Percentiles rank a stretch among this genome's conserved stretches.
phyloP scores from a whole-genome alignment of 495 filamentous ascomycete genomes.

The Aspergillus incahuasiensis region DNA sequence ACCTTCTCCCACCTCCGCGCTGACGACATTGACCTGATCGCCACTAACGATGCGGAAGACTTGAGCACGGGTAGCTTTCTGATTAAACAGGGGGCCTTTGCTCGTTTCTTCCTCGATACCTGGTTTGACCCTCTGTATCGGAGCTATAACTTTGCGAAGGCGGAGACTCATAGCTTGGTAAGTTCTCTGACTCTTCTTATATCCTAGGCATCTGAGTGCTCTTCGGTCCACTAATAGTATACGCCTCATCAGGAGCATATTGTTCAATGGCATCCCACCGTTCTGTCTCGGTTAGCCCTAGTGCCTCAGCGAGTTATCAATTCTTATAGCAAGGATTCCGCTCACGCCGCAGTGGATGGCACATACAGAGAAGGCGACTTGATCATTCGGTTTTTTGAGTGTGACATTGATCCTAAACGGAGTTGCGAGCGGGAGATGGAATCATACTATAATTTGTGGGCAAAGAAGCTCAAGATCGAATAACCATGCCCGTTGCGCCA shows the following conservation, averaged over 20 bases:
- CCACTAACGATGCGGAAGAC: conserved; percentile 84
- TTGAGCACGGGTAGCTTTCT: conserved; percentile 72
- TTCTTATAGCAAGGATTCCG: conserved; percentile 58
- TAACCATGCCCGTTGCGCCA: neutral
- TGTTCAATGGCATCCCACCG: conserved; percentile 98
- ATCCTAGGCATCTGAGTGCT: neutral
- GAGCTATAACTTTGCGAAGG: conserved; percentile 92
- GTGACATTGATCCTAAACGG: conserved; percentile 49
- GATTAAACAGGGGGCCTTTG: conserved; percentile 82
- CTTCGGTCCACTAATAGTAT: neutral
- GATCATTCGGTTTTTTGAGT: conserved; percentile 68
- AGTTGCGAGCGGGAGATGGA: conserved; percentile 70
- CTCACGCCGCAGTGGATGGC: conserved; percentile 41
- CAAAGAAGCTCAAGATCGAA: conserved; percentile 27
- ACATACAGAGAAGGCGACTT: conserved; percentile 75
- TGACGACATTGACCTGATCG: conserved; percentile 72
- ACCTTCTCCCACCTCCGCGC: conserved; percentile 79
- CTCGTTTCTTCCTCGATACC: conserved; percentile 84
- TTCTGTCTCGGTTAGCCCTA: conserved; percentile 80
- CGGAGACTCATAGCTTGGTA: conserved; percentile 88
- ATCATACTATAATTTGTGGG: conserved; percentile 48
- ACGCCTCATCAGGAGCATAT: conserved; percentile 66
- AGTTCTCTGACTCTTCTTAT: too few species aligned
- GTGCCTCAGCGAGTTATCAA: conserved; percentile 80
- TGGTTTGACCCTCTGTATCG: conserved; percentile 96